These are phyloP conservation scores for Penicillium sp. DNA, from an alignment of 2,329 filamentous ascomycete genomes.

Conservation along the genomic window DNA sequence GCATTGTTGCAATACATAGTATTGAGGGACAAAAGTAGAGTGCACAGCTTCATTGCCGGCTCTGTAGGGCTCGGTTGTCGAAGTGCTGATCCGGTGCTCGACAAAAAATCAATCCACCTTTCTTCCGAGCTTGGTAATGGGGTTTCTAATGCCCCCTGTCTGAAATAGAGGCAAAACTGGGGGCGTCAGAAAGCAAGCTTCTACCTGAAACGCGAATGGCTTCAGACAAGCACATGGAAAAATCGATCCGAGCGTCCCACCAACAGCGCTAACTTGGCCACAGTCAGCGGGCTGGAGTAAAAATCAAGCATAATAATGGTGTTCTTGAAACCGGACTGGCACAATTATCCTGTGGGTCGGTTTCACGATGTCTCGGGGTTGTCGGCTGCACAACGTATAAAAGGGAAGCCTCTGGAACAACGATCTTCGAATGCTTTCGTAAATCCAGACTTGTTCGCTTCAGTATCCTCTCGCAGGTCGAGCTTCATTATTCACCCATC, in stretches of 20 bases:
- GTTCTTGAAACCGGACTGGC: neutral
- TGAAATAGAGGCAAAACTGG: neutral
- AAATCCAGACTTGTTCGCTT: no score
- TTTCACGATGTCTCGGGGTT: neutral
- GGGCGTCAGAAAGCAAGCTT: neutral
- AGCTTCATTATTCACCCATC: neutral
- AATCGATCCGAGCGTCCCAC: neutral
- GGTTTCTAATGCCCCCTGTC: neutral
- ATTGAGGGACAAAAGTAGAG: no score
- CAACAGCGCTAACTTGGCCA: neutral
- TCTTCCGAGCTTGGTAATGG: neutral
- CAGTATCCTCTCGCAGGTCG: no score
- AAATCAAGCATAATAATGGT: neutral
- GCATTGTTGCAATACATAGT: no score
- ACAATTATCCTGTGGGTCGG: neutral
- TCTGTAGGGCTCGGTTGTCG: neutral
- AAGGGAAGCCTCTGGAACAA: no score
- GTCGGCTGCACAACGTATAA: no score
- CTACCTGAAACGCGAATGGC: constrained; percentile 2
- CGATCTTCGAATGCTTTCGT: no score
- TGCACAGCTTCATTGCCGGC: no score
- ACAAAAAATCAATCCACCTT: neutral
- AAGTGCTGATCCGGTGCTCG: neutral
- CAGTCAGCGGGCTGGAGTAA: neutral
- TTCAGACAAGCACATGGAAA: neutral